phyloP scores from a whole-genome alignment of 2,329 filamentous ascomycete species.

The Emydomyces testavorans region DNA sequence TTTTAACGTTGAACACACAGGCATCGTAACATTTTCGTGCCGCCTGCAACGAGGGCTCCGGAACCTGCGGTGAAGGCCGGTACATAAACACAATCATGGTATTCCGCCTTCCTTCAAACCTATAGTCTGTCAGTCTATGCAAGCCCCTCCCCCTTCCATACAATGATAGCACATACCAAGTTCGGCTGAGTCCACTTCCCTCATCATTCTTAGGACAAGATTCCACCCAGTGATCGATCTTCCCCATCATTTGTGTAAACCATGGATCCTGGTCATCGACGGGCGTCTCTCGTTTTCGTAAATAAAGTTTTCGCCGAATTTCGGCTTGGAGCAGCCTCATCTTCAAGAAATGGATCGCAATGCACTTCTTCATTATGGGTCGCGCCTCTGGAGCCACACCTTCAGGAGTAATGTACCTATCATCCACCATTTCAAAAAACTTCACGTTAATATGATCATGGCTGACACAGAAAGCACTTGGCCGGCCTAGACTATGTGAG shows the following conservation, averaged over 20 bases:
- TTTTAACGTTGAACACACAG: constrained; percentile 66
- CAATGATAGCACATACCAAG: constrained; percentile 51
- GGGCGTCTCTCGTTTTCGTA: constrained; percentile 67
- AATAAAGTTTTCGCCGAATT: constrained; percentile 74
- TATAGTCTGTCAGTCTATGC: constrained; percentile 22
- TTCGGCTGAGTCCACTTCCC: constrained; percentile 60
- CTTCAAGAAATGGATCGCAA: constrained; percentile 85
- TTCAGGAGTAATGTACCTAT: constrained; percentile 66
- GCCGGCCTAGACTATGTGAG: constrained; percentile 75
- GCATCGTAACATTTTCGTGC: constrained; percentile 75
- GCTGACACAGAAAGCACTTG: constrained; percentile 69
- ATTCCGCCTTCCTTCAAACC: constrained; percentile 60
- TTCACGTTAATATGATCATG: constrained; percentile 74
- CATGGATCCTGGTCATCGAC: constrained; percentile 72
- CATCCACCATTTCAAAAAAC: constrained; percentile 72
- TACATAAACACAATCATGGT: constrained; percentile 82
- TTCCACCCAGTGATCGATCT: constrained; percentile 68
- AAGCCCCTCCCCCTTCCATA: neutral
- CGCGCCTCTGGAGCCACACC: constrained; percentile 61
- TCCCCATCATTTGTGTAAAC: constrained; percentile 69
- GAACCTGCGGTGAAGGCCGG: constrained; percentile 82
- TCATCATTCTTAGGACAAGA: constrained; percentile 60
- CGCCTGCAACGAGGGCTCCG: constrained; percentile 67
- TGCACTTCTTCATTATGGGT: constrained; percentile 68
- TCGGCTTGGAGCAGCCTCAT: constrained; percentile 83